A percentile compares a stretch with the other conserved stretches of the same genome.
These are phyloP conservation scores for Erodium maritimum DNA, from an alignment of 345 rosid species.

Conservation along the genomic window DNA sequence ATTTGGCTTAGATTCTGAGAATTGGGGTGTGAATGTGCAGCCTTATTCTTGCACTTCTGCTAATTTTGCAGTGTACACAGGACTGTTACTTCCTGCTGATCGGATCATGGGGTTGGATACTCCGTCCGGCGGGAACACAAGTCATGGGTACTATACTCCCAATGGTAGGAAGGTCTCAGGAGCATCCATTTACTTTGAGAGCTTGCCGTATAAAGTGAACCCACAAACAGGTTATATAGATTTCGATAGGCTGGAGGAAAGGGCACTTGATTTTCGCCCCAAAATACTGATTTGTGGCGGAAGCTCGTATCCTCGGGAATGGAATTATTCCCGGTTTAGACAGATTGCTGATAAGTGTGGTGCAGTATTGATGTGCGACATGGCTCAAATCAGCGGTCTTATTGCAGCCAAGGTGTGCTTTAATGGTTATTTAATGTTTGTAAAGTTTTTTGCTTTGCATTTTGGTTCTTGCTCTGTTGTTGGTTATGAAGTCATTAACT, in stretches of 20 bases:
- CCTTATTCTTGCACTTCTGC: conserved; percentile 80
- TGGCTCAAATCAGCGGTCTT: conserved; percentile 83
- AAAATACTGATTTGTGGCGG: conserved; percentile 87
- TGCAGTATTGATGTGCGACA: conserved; percentile 58
- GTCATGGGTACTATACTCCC: conserved; percentile 68
- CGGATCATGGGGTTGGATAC: conserved; percentile 71
- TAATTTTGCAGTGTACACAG: conserved; percentile 59
- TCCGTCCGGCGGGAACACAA: conserved; percentile 67
- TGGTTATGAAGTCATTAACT: neutral
- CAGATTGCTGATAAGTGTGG: conserved; percentile 70
- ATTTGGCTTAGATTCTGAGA: conserved; percentile 40
- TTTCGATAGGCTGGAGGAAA: conserved; percentile 72
- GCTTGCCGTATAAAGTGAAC: conserved; percentile 65
- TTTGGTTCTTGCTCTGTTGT: neutral
- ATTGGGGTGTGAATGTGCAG: conserved; percentile 79
- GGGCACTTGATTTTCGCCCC: conserved; percentile 70
- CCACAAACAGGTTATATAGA: conserved; percentile 62
- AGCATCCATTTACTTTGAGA: conserved; percentile 79
- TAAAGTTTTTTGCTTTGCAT: neutral
- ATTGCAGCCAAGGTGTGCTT: conserved; percentile 71
- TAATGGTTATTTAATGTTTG: neutral
- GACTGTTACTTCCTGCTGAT: conserved; percentile 53
- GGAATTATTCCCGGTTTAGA: conserved; percentile 71
- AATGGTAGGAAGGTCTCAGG: conserved; percentile 67
- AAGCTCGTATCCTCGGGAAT: conserved; percentile 76